Evolutionary conservation across 331 rosid species (phyloP), one percentile per base, ranked within the genome.

Genomic region (Quercus lobata): DNA sequence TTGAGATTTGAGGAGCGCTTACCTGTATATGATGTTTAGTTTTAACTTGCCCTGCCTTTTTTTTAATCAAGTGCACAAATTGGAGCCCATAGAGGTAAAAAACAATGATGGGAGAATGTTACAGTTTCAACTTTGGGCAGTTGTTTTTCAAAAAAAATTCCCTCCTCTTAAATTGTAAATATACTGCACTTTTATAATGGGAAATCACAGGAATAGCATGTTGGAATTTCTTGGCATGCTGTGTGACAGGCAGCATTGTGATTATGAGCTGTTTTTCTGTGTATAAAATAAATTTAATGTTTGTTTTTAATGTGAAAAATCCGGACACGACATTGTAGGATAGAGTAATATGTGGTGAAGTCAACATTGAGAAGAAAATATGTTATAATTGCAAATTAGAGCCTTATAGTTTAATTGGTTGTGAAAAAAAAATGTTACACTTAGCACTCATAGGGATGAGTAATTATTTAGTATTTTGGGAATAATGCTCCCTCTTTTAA

Each of bases 21-120:
- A 77, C 92, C 93, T 56, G 99, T 96, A 71, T 96, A 83, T 60
- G 99, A 96, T 83, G 99, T 93, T 77, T 96, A 93, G 84, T 70
- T 78, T 34, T 34, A 34, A 34, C 37, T 5, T 34, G 37, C 37
- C 37, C 37, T 5, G 37, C 37, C 57, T 83, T 65, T 61, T 21
- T 37, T 35, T 35, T 1, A 35, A 37, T 37, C 46, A 29, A 83
- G 86, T 83, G 62, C 80, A 76, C 75, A 56, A 72, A 81, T 57
- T 86, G 74, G 78, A 76, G 82, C 78, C 78, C 87, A 70, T 63
- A 72, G 57, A 81, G 76, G 78, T 76, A 24, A 69, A 22, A 66
- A 57, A 66, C 4, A 6, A 65, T 17, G 71, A 57, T 77, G 25
- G 58, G 81, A 82, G 78, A 81, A 69, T 66, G 77, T 72, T 82